A percentile compares a stretch with the other conserved stretches of the same genome.
phyloP scores from a whole-genome alignment of 2,329 filamentous ascomycete genomes.

The Madurella mycetomatis region DNA sequence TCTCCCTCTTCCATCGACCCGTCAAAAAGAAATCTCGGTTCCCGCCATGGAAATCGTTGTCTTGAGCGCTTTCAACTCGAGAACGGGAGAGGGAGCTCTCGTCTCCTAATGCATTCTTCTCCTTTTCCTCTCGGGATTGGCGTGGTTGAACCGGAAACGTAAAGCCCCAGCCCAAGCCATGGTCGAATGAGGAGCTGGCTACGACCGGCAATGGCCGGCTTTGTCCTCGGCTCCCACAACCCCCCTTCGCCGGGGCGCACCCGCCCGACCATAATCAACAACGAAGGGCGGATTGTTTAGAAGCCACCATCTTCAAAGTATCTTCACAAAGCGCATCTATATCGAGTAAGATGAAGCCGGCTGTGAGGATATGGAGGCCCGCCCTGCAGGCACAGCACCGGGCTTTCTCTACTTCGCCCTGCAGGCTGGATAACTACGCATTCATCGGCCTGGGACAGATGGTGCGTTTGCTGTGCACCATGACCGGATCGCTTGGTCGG shows the following conservation, averaged over 20 bases:
- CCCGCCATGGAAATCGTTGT: not conserved
- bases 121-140: constrained; percentile 5
- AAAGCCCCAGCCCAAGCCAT: constrained; percentile 3
- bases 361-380: constrained; percentile 25
- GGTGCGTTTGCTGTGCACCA: constrained; percentile 36
- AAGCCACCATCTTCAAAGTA: not conserved
- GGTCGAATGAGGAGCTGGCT: constrained; percentile 16
- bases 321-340: not conserved
- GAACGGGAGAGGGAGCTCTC: constrained; percentile 7
- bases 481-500: not conserved
- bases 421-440: constrained; percentile 49
- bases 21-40: no score
- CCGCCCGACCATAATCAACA: constrained; percentile 16
- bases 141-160: constrained; percentile 15
- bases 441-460: constrained; percentile 60
- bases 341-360: constrained; percentile 23
- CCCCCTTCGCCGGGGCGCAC: constrained; percentile 1
- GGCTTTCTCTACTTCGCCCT: constrained; percentile 47
- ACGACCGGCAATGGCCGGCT: constrained; percentile 36
- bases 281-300: not conserved
- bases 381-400: constrained; percentile 36
- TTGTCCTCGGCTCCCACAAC: constrained; percentile 23
- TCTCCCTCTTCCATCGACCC: not conserved
- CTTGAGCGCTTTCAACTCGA: not conserved
- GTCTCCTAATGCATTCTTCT: not conserved